Percentiles rank a stretch among this genome's conserved stretches.
These are phyloP conservation scores for Barnettozyma sp. DNA, from an alignment of 805 yeast species.

Conservation along the genomic window DNA sequence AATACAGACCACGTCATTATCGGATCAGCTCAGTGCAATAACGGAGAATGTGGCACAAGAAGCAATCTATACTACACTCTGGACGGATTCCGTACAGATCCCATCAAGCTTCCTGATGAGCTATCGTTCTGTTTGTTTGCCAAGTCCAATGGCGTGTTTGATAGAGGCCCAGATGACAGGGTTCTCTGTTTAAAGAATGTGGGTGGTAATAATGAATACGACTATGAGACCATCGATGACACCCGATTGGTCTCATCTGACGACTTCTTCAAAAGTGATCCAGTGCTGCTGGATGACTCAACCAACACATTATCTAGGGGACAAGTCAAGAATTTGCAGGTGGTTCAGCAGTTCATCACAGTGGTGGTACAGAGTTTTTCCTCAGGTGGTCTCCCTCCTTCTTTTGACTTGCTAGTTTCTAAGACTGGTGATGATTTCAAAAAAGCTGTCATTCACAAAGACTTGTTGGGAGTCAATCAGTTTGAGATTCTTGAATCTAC, in stretches of 20 bases:
- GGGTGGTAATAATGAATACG: constrained; percentile 30
- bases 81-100: constrained; percentile 38
- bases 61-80: constrained; percentile 38
- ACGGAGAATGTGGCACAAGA: constrained; percentile 28
- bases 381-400: constrained; percentile 20
- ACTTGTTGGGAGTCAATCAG: constrained; percentile 16
- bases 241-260: constrained; percentile 29
- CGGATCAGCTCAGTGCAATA: constrained; percentile 24
- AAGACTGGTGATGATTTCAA: constrained; percentile 29
- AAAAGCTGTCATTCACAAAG: constrained; percentile 28
- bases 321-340: constrained; percentile 26
- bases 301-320: constrained; percentile 26
- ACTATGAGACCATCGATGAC: constrained; percentile 27
- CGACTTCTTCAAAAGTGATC: constrained; percentile 37
- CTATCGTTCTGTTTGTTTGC: constrained; percentile 29
- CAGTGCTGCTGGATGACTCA: constrained; percentile 26
- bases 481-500: constrained; percentile 32
- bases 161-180: constrained; percentile 25
- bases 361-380: constrained; percentile 24
- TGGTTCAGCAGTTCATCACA: constrained; percentile 30
- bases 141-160: constrained; percentile 21
- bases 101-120: constrained; percentile 19
- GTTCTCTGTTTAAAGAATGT: constrained; percentile 39
- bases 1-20: constrained; percentile 34
- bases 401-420: constrained; percentile 25